Conservation (phyloP, 768 basidiomycete genomes). For the Mycena maculata region DNA sequence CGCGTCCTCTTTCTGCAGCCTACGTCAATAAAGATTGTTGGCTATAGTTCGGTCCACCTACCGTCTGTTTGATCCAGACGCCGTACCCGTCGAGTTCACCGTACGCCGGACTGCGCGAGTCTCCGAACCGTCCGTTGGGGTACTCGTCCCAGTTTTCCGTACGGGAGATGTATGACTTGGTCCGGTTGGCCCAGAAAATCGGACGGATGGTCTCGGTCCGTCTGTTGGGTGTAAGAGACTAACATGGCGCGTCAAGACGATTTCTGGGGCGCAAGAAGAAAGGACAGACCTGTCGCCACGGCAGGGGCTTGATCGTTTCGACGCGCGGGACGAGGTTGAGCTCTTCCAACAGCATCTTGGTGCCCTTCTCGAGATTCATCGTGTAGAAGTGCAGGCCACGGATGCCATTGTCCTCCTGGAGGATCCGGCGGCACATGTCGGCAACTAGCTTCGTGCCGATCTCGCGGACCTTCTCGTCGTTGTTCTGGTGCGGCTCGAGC, state of each 20-base stretch:
- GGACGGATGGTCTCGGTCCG: conserved; percentile 94
- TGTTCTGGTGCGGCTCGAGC: conserved; percentile 87
- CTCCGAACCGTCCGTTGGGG: conserved; percentile 98
- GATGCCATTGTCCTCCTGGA: conserved; percentile 84
- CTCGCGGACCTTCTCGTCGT: conserved; percentile 93
- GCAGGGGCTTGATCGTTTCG: conserved; percentile 93
- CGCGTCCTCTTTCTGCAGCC: conserved; percentile 83
- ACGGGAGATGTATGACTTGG: conserved; percentile 93
- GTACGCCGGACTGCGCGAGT: conserved; percentile 96
- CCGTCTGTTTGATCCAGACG: conserved; percentile 90
- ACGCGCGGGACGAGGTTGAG: conserved; percentile 87
- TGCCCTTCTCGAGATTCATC: conserved; percentile 96
- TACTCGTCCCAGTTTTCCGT: conserved; percentile 99
- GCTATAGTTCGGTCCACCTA: conserved; percentile 46
- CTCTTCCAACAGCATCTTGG: conserved; percentile 94
- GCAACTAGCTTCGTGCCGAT: conserved; percentile 95
- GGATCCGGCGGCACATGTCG: conserved; percentile 91
- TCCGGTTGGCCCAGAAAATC: conserved; percentile 98
- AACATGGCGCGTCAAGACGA: conserved; percentile 31
- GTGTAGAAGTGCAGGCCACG: conserved; percentile 96
- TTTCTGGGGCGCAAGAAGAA: not conserved
- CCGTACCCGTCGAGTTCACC: conserved; percentile 98
- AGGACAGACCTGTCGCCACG: conserved; percentile 89
- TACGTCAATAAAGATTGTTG: conserved; percentile 19
- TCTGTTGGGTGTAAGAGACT: conserved; percentile 93